A percentile compares a stretch with the other conserved stretches of the same genome.
Evolutionary conservation across 495 filamentous ascomycete species (phyloP).

Genomic region (Polyplosphaeria fusca): DNA sequence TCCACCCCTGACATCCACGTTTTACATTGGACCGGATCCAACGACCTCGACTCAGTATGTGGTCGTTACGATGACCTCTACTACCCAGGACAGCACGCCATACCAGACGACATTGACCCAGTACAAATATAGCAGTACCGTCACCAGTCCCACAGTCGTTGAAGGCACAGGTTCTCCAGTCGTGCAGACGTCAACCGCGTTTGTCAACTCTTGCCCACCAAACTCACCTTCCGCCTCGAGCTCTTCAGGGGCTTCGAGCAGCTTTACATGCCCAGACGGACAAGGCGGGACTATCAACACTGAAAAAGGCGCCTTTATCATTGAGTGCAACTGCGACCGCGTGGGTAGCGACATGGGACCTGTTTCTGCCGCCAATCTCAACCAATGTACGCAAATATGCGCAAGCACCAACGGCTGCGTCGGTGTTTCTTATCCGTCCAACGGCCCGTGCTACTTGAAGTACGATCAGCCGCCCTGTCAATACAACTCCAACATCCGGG

Average conservation of each 20-base stretch:
- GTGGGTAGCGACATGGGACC: neutral
- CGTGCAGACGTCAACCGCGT: neutral
- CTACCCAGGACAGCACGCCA: no score
- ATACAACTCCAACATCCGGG: neutral
- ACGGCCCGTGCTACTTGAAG: conserved; percentile 3
- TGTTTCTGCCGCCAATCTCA: conserved; percentile 1
- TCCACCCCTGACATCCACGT: no score
- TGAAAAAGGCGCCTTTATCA: neutral
- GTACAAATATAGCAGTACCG: neutral
- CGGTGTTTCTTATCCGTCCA: neutral
- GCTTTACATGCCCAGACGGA: neutral
- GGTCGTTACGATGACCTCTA: no score
- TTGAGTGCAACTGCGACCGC: conserved; percentile 3
- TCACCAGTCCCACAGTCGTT: neutral
- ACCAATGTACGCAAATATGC: neutral
- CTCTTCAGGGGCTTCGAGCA: no score
- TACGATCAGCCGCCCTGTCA: neutral
- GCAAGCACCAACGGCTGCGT: neutral
- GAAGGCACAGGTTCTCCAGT: neutral
- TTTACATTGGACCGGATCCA: neutral
- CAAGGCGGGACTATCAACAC: neutral
- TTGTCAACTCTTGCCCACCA: no score
- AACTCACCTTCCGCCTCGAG: no score
- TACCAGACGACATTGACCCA: no score
- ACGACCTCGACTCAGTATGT: neutral